Evolutionary conservation across 768 basidiomycete genomes (phyloP), one percentile per base, ranked within the genome.

Genomic region (Leccinum boreale): DNA sequence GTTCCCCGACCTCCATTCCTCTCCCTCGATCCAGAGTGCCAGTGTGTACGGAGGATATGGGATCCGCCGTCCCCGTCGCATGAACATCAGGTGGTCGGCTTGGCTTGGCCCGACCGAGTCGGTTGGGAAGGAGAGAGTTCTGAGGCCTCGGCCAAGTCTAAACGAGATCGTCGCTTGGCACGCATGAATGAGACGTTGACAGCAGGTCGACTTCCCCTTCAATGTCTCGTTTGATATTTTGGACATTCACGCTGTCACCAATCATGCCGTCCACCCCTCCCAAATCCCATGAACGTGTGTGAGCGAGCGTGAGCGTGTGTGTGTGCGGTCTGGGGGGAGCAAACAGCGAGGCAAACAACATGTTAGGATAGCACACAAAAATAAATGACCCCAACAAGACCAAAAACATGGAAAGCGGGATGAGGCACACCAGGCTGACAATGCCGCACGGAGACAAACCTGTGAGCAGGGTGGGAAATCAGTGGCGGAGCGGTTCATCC

Each of bases 51-150:
- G 42, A 44, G 42, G 42, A 44, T 42, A 42, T 5, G 42, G n/a
- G 67, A 67, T 69, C 67, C 67, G 67, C 50, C 50, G 56, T 29
- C 42, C 42, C 42, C 50, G 29, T 69, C 67, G 66, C 59, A 58
- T n/a, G 4, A 44, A 6, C 47, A 15, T 19, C 19, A 36, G 17
- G 12, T 14, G 17, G 23, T 24, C 45, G 28, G 36, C n/a, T 17
- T 50, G 35, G 11, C 55, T 60, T 58, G 50, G 39, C 44, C 24
- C 21, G 44, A n/a, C 52, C 54, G 58, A 52, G n/a, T 2, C 26
- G 48, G 46, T 10, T 42, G 35, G 48, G 44, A n/a, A 55, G 46
- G 28, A 42, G 42, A 23, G 26, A 17, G 33, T 9, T 39, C 8
- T 39, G 39, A 19, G 19, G 19, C 42, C n/a, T 36, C 9, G 24